A percentile compares a stretch with the other conserved stretches of the same genome.
phyloP scores from a whole-genome alignment of 2,329 filamentous ascomycete genomes.

The Mariannaea sp. region DNA sequence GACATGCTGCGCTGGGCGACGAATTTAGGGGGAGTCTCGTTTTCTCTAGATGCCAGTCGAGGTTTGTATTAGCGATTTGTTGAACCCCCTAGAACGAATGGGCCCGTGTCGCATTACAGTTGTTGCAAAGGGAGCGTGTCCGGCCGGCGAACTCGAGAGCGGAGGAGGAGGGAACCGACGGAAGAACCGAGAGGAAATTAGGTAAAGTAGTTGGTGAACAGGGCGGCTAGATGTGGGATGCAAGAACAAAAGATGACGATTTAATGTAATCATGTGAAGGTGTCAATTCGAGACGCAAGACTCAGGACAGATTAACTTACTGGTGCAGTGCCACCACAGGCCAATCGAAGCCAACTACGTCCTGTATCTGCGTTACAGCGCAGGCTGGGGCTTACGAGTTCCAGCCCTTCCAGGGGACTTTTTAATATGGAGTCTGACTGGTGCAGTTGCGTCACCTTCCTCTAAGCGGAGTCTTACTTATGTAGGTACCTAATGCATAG shows the following conservation, averaged over 20 bases:
- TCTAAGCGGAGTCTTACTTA: too few relatives aligned
- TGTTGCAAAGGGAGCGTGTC: constrained; percentile 19
- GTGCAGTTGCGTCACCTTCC: too few relatives aligned
- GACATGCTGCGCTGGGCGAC: constrained; percentile 32
- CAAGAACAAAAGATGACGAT: too few relatives aligned
- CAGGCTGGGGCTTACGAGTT: too few relatives aligned
- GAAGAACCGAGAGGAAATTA: not conserved
- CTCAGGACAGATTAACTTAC: constrained; percentile 37
- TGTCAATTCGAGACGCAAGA: constrained; percentile 6
- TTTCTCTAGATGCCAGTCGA: constrained; percentile 1
- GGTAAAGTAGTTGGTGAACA: not conserved
- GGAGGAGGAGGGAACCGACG: not conserved
- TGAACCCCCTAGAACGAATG: constrained; percentile 3
- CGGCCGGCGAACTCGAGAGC: constrained; percentile 27
- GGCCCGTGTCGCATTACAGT: constrained; percentile 32
- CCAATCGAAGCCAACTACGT: too few relatives aligned
- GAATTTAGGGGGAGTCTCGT: constrained; percentile 5
- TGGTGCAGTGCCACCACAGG: too few relatives aligned
- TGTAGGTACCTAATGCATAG: too few relatives aligned
- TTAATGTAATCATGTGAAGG: too few relatives aligned
- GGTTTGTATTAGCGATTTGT: constrained; percentile 7
- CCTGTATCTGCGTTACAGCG: too few relatives aligned
- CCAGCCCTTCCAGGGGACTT: too few relatives aligned
- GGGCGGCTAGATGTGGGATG: constrained; percentile 10
- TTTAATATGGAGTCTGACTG: too few relatives aligned